Base-by-base conservation (phyloP, 2,329 filamentous ascomycete species). In the Ceratocystis cacaofunesta region DNA sequence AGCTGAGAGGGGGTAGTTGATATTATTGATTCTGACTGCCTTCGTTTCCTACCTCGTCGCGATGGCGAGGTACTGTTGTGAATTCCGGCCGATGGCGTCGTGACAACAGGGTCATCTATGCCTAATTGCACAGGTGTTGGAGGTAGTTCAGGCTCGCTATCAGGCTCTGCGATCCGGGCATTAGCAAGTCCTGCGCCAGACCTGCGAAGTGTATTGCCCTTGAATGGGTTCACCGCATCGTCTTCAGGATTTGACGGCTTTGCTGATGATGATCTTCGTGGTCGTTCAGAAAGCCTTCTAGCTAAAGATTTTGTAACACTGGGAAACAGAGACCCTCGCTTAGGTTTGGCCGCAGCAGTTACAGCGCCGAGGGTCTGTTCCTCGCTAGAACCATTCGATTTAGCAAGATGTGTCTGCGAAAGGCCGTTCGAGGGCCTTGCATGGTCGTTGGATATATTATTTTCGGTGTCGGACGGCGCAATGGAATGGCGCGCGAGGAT, bases 11-110 rank as follows among this genome's bases (percentile, higher is more conserved):
- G 78, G 66, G 76, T 79, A 58, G 76, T 71, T 1, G 71, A 72
- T 10, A 10, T 10, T n/a, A 30, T 62, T 30, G 25, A 64, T 65
- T 62, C 19, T 52, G 63, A 25, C 48, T 28, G 62, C 17, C 48
- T 50, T 19, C 62, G 48, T 25, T 63, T 62, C 17, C 48, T 36
- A 8, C 48, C 60, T 30, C 36, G 55, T 3, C 62, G 63, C 15
- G 65, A 64, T 19, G 68, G 62, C 46, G 68, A 68, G 63, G 62
- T 68, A 36, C 63, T 68, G 3, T 64, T 61, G 44, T 69, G 83
- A 32, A 86, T 86, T 0, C 84, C 84, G 22, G 75, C 72, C 0
- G 83, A 81, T 6, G 82, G 82, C 2, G 80, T 81, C 55, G 78
- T 80, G 32, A 82, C 76, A 1, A 81, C 75, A 0, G 80, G 78